Conservation (phyloP, 441 rosid species). For the Adansonia grandidieri region DNA sequence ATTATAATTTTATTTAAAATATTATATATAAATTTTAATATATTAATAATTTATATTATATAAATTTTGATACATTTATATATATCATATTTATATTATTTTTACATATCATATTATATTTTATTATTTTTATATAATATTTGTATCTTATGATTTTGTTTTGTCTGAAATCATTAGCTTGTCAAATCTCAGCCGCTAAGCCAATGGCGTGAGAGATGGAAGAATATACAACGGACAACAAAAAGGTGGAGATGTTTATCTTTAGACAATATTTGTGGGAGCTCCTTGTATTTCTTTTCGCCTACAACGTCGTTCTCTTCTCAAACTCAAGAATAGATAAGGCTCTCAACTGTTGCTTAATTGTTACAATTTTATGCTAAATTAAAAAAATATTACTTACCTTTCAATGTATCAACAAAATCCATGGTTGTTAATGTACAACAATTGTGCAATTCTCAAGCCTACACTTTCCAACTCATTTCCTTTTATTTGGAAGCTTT, state of each 20-base stretch:
- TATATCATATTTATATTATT: no score
- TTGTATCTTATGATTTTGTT: no score
- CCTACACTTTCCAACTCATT: background rate
- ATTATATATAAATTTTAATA: no score
- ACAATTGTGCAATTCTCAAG: background rate
- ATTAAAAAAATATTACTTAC: background rate
- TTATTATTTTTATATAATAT: no score
- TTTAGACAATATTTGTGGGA: constrained; percentile 24
- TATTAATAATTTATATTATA: no score
- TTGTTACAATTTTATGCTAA: background rate
- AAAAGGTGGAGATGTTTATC: background rate
- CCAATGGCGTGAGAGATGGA: background rate
- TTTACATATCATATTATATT: no score
- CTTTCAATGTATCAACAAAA: background rate
- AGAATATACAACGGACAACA: background rate
- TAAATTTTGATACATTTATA: no score
- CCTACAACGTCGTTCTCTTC: constrained; percentile 31
- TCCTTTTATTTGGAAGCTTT: background rate
- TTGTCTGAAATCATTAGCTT: no score
- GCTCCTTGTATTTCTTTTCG: constrained; percentile 22
- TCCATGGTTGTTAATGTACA: background rate
- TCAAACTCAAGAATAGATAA: background rate
- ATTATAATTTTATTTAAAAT: no score
- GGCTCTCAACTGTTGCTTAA: background rate
- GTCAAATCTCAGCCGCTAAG: background rate